Evolutionary conservation across 768 basidiomycete species (phyloP).

Genomic region (Suillus clintonianus): DNA sequence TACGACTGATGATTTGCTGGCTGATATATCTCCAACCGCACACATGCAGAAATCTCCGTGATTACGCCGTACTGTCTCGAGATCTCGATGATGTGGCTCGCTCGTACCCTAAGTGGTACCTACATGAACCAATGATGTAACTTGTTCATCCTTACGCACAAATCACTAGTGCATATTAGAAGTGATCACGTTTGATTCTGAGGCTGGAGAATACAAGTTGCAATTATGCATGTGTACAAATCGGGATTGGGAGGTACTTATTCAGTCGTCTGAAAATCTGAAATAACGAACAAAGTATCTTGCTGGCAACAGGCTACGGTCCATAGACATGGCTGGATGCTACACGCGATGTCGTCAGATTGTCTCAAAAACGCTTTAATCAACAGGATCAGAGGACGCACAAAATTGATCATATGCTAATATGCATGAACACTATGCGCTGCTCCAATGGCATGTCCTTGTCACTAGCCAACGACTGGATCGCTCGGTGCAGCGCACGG

Average conservation of each 20-base stretch:
- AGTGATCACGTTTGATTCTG: neutral
- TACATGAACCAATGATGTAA: neutral
- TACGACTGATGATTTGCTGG: no score
- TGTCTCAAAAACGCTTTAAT: neutral
- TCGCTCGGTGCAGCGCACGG: neutral
- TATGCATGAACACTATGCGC: constrained; percentile 8
- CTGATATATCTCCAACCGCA: no score
- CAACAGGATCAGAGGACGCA: neutral
- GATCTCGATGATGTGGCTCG: no score
- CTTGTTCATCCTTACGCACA: neutral
- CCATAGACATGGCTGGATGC: neutral
- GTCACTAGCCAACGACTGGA: neutral
- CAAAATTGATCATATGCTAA: constrained; percentile 1
- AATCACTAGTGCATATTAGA: neutral
- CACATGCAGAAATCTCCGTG: no score
- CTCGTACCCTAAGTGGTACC: no score
- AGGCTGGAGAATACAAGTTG: neutral
- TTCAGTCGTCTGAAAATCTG: neutral
- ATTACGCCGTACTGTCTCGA: no score
- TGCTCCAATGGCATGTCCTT: constrained; percentile 1
- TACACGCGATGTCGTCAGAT: neutral
- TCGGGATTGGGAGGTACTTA: neutral
- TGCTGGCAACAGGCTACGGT: neutral
- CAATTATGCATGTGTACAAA: no score
- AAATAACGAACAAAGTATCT: neutral